Evolutionary conservation across 2,329 filamentous ascomycete genomes (phyloP), one percentile per base, ranked within the genome.

Genomic region (Penicillium hesseltinei): DNA sequence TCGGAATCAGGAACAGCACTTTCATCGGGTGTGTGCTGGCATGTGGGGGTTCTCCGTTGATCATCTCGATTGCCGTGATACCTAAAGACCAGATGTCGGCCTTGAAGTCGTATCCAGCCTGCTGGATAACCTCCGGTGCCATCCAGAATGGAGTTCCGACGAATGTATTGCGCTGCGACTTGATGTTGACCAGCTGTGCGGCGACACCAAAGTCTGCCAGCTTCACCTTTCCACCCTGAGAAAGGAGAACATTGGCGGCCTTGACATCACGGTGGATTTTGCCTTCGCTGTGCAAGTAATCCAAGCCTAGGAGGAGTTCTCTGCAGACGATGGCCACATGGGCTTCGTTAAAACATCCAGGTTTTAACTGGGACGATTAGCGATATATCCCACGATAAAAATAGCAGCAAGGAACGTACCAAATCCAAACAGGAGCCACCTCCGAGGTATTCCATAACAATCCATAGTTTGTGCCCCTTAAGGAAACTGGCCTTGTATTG

Each of bases 251-350:
- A 65, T 97, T 97, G 57, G 93, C 93, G 17, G 93, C 93, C 76
- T 97, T 97, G 80, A 97, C 95, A 70, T 97, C 93, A 66, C 93
- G 85, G 72, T 97, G 93, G 51, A 97, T 96, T 75, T 97, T 97
- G 61, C 93, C 93, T 70, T 96, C 93, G 56, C 84, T 86, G 71
- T 97, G 93, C 23, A 97, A 84, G 70, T 99, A 99, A 68, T 96
- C 91, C 66, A 99, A 84, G 8, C 93, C 94, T 13, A 89, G 82
- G 11, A 99, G 83, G 27, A 99, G 83, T 73, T 99, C 92, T 58
- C 92, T 90, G 74, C 93, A 96, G 69, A 97, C 88, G 72, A 97
- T 92, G 62, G 93, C 92, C 64, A 97, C 95, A 71, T 97, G 92
- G 15, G 84, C 82, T 81, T 99, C 94, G 70, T 84, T 87, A 74